A percentile compares a stretch with the other conserved stretches of the same genome.
Evolutionary conservation across 768 basidiomycete genomes (phyloP).

Genomic region (Lyophyllum decastes): DNA sequence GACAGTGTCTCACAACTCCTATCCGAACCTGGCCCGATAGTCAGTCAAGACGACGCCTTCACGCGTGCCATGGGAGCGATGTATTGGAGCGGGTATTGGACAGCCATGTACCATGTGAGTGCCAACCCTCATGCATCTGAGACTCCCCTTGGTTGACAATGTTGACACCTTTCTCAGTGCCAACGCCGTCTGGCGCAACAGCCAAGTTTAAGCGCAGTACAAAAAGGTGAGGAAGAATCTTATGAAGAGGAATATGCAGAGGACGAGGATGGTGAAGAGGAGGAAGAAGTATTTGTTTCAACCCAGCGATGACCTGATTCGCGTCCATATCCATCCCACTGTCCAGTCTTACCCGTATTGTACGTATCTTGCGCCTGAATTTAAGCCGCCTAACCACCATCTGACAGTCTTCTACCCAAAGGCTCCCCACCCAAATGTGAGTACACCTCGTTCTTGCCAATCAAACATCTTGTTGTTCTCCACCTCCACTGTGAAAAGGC

Average conservation of each 20-base stretch:
- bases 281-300: constrained; percentile 34
- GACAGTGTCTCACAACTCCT: constrained; percentile 28
- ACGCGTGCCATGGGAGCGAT: constrained; percentile 72
- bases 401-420: neutral
- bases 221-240: constrained; percentile 16
- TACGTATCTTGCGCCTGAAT: constrained; percentile 1
- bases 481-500: neutral
- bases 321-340: neutral
- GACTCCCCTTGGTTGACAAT: neutral
- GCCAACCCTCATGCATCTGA: neutral
- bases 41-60: constrained; percentile 76
- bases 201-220: constrained; percentile 17
- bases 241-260: constrained; percentile 22
- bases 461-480: neutral
- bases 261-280: constrained; percentile 29
- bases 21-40: constrained; percentile 36
- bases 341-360: neutral
- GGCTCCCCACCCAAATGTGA: constrained; percentile 4
- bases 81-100: constrained; percentile 91
- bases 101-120: constrained; percentile 79
- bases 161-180: constrained; percentile 22
- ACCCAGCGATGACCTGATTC: constrained; percentile 36
- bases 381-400: neutral
- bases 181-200: constrained; percentile 29
- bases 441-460: neutral